Base-by-base conservation (phyloP, 192 early-diverging fungal species). In the Coemansia pectinata region DNA sequence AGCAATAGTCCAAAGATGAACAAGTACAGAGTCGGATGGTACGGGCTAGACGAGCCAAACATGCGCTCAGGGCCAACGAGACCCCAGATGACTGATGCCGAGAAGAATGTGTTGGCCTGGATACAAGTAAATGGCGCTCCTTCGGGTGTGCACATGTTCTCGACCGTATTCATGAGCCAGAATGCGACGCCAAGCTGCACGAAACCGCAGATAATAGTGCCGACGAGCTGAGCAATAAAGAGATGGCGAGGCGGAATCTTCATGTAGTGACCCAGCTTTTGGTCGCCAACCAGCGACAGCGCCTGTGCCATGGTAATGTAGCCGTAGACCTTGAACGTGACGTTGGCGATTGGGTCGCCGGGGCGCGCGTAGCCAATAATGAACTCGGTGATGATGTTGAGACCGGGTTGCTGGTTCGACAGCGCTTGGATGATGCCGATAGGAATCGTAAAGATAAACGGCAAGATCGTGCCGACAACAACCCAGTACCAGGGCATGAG, bases 311-410 rank as follows among this genome's bases (percentile, higher is more conserved):
- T 84, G 15, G 90, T 86, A 57, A 90, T 94, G 70, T 89, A 90
- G 55, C 91, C 92, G 44, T 94, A 87, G 25, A 91, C 90, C 76
- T 96, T 96, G 88, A 94, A 96, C 1, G 90, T 88, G 52, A 94
- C 89, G 52, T 93, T 92, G 62, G 89, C 90, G 19, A 94, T 90
- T 11, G 92, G 87, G 59, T 94, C 77, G 21, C 94, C 95, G 9
- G 93, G 90, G 0, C 90, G 75, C 5, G 71, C 77, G 44, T 91
- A 91, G 57, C 95, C 95, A 45, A 88, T 90, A 55, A 95, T 87
- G 64, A 94, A 90, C 84, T 97, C 92, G 52, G 91, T 91, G 48
- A 95, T 85, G 42, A 97, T 86, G 73, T 96, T 95, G 38, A 94
- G 81, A 33, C 90, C 89, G 2, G 93, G 87, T 55, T 87, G 84